phyloP scores from a whole-genome alignment of 2,329 filamentous ascomycete species.

The Neurospora sp. region DNA sequence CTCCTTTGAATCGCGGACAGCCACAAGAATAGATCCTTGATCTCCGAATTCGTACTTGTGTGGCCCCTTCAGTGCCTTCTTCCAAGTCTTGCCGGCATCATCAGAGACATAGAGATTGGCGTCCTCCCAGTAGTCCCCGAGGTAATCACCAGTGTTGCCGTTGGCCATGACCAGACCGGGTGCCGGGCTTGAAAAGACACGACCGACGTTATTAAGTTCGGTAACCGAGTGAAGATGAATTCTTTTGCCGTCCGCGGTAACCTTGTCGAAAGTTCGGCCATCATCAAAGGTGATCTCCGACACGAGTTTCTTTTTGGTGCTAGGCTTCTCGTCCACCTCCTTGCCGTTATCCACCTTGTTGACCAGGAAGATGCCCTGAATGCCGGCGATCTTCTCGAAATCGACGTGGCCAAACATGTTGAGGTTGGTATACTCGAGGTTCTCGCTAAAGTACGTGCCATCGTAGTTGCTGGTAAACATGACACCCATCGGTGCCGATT shows the following conservation, averaged over 20 bases:
- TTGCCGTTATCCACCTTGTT: conserved; percentile 84
- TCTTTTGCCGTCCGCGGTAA: conserved; percentile 56
- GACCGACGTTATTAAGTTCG: conserved; percentile 68
- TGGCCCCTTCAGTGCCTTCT: conserved; percentile 60
- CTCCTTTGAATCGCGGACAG: conserved; percentile 62
- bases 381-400: conserved; percentile 85
- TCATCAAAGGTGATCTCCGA: conserved; percentile 93
- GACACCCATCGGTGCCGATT: conserved; percentile 65
- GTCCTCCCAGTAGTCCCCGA: conserved; percentile 63
- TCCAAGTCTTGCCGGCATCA: conserved; percentile 82
- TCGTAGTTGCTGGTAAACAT: conserved; percentile 96
- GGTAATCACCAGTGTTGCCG: conserved; percentile 72
- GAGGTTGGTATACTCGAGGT: conserved; percentile 86
- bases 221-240: conserved; percentile 92
- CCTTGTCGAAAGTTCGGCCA: conserved; percentile 68
- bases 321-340: conserved; percentile 49
- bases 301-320: conserved; percentile 54
- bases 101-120: conserved; percentile 82
- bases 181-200: conserved; percentile 86
- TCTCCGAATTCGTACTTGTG: conserved; percentile 97
- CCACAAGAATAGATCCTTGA: conserved; percentile 79
- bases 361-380: conserved; percentile 85
- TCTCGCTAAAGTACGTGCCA: conserved; percentile 89
- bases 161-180: conserved; percentile 91
- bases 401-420: conserved; percentile 69